Base-by-base conservation (phyloP, 345 rosid genomes). In the Aegle marmelos region DNA sequence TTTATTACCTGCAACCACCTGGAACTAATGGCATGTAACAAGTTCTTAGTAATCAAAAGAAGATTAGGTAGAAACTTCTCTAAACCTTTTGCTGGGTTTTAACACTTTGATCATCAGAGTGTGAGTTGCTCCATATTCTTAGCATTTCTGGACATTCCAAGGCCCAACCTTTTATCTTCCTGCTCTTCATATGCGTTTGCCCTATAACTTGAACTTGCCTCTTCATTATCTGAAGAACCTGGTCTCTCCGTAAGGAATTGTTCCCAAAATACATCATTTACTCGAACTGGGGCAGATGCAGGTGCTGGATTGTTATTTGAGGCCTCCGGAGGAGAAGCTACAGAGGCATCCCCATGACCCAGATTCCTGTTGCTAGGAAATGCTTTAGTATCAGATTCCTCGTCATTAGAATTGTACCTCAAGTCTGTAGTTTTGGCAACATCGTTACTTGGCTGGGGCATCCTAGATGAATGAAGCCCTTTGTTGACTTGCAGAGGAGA, bases 241-340 rank as follows among this genome's bases (percentile, higher is more conserved):
- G 99, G 99, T 71, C 92, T 88, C 86, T 96, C 99, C 1, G 99
- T 94, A 36, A 96, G 83, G 81, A 92, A 94, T 78, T 92, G 95
- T 83, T 96, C 98, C 99, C 99, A 96, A 83, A 96, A 96, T 56
- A 88, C 86, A 80, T 96, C 99, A 79, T 96, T 96, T 36, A 86
- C 94, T 74, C 92, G 86, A 70, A 68, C 91, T 5, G 87, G 90
- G 73, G 89, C 87, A 78, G 91, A 87, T 74, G 89, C 62, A 22
- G 84, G 81, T 73, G 66, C 86, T 78, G 86, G 88, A 78, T 85
- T 89, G 69, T 76, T 89, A 48, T 71, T 85, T 39, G 85, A 86
- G 68, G 71, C 82, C 33, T 89, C 89, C 70, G 79, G 87, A 1
- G 81, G 73, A 48, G 85, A 80, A 59, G 82, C 68, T 48, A 83